phyloP scores from a whole-genome alignment of 2,329 filamentous ascomycete genomes.

The Aspergillus neoniger region DNA sequence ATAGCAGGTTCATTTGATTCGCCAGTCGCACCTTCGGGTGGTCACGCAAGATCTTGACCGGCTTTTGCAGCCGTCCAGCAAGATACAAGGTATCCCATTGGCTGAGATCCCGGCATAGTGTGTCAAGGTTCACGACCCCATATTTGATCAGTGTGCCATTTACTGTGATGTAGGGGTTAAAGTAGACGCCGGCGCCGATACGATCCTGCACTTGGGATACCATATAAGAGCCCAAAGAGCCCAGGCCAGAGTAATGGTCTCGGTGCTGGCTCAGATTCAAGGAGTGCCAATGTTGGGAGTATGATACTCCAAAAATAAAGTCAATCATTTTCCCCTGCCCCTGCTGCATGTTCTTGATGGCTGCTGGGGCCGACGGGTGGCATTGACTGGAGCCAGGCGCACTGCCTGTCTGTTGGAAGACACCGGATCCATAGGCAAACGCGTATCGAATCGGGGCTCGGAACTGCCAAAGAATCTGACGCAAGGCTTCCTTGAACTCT shows the following conservation, averaged over 20 bases:
- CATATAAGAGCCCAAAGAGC: conserved; percentile 77
- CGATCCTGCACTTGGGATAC: conserved; percentile 84
- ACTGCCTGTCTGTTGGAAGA: conserved; percentile 75
- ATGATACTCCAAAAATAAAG: conserved; percentile 94
- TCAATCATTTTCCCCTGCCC: conserved; percentile 95
- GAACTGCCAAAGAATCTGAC: conserved; percentile 88
- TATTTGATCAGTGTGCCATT: conserved; percentile 98
- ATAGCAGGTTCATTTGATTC: conserved; percentile 93
- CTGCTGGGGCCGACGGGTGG: conserved; percentile 78
- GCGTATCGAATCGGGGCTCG: conserved; percentile 91
- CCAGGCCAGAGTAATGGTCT: conserved; percentile 87
- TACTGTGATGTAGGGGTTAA: conserved; percentile 91
- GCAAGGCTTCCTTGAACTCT: conserved; percentile 88
- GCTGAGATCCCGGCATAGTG: conserved; percentile 79
- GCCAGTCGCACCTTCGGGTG: conserved; percentile 88
- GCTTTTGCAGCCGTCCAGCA: conserved; percentile 94
- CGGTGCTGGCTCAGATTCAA: conserved; percentile 86
- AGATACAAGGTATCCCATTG: conserved; percentile 95
- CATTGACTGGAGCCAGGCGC: conserved; percentile 46
- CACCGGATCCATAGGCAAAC: conserved; percentile 95
- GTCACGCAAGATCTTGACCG: conserved; percentile 94
- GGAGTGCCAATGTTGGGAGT: conserved; percentile 95
- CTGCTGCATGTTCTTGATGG: conserved; percentile 81
- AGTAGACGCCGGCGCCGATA: conserved; percentile 93
- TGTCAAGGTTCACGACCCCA: conserved; percentile 91